These are phyloP conservation scores for Neurospora tetraspora DNA, from an alignment of 495 filamentous ascomycete genomes.

Conservation along the genomic window DNA sequence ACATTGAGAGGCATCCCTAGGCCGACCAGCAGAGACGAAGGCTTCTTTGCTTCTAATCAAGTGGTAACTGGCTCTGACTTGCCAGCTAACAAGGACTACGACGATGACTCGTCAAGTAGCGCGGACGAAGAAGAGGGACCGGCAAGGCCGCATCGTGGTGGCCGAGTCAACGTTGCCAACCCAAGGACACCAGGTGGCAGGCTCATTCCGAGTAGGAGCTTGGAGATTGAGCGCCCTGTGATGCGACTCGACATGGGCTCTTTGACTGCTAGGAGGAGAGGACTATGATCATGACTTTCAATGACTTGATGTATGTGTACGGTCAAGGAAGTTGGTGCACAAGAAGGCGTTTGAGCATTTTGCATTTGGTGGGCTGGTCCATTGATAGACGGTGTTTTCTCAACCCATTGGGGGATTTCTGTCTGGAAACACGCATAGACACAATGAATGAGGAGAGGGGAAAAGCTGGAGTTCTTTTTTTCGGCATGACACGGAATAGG, in stretches of 20 bases:
- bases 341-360: neutral
- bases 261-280: neutral
- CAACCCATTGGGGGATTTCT: neutral
- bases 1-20: neutral
- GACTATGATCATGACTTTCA: neutral
- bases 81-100: neutral
- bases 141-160: slow-evolving; percentile 31
- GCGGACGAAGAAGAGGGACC: slow-evolving; percentile 25
- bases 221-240: slow-evolving; percentile 35
- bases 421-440: neutral
- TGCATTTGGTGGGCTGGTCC: neutral
- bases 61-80: neutral
- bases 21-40: neutral
- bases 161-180: slow-evolving; percentile 44
- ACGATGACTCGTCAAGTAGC: slow-evolving; percentile 29
- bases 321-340: neutral
- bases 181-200: slow-evolving; percentile 44
- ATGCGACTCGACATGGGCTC: slow-evolving; percentile 25
- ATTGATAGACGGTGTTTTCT: neutral
- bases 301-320: neutral
- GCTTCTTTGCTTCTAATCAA: neutral
- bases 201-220: slow-evolving; percentile 34
- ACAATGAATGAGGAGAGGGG: neutral
- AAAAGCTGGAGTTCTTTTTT: neutral
- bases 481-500: neutral